Conservation (phyloP, 371 early-diverging fungal genomes). For the Amoeboaphelidium protococcarum region DNA sequence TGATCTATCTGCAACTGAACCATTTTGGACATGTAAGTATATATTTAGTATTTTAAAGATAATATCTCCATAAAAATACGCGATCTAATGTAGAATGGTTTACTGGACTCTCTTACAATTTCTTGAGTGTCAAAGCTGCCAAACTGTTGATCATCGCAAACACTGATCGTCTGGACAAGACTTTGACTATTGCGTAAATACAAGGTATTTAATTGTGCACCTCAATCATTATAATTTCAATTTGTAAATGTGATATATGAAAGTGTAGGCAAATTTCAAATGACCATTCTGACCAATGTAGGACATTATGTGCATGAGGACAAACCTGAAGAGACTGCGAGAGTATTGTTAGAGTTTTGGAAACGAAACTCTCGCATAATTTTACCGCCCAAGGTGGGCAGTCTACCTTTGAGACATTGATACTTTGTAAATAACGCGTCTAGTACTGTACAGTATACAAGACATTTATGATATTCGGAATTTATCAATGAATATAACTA, state of each 20-base stretch:
- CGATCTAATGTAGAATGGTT: conserved; percentile 38
- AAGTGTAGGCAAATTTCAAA: conserved; percentile 40
- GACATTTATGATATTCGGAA: too few relatives aligned
- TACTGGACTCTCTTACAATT: conserved; percentile 42
- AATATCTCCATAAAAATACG: background rate
- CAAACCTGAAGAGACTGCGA: conserved; percentile 38
- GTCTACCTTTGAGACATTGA: too few relatives aligned
- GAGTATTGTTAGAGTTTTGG: conserved; percentile 43
- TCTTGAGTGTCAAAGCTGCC: conserved; percentile 33
- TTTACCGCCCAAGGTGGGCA: conserved; percentile 33
- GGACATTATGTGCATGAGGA: conserved; percentile 83
- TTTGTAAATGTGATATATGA: background rate
- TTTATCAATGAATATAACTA: too few relatives aligned
- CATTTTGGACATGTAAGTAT: conserved; percentile 1
- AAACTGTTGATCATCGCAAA: conserved; percentile 62
- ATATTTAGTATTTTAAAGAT: background rate
- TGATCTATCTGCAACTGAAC: background rate
- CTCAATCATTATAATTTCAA: background rate
- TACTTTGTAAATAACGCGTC: too few relatives aligned
- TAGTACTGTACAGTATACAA: too few relatives aligned
- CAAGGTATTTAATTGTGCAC: conserved; percentile 20
- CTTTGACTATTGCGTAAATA: conserved; percentile 81
- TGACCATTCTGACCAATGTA: conserved; percentile 45
- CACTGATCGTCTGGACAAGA: conserved; percentile 49
- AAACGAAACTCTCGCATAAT: conserved; percentile 38